Percentiles rank a stretch among this genome's conserved stretches.
Conservation (phyloP, 345 rosid genomes). For the Isatis tinctoria region DNA sequence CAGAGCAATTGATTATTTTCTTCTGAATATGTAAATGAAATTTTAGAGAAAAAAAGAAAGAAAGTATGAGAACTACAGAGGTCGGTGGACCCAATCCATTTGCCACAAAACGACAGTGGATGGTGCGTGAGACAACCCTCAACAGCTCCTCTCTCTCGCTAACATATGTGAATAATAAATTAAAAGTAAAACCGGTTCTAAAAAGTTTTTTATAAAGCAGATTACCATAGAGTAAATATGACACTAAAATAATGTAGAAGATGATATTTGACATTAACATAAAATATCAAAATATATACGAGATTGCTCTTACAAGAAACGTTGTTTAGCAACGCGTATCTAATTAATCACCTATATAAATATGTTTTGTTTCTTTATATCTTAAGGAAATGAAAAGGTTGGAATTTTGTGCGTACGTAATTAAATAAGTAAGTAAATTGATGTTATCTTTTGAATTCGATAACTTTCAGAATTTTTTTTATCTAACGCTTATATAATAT, state of each 20-base stretch:
- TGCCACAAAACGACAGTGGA: slow-evolving; percentile 54
- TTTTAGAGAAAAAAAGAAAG: slow-evolving; percentile 10
- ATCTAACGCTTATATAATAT: background rate
- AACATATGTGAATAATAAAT: slow-evolving; percentile 22
- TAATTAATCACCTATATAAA: background rate
- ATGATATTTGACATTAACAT: background rate
- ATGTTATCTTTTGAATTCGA: background rate
- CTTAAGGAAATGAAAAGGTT: background rate
- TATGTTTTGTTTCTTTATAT: background rate
- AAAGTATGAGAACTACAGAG: slow-evolving; percentile 40
- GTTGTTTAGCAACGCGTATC: slow-evolving; percentile 7
- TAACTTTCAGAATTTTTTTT: background rate
- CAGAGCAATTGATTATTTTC: slow-evolving; percentile 9
- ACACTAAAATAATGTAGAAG: background rate
- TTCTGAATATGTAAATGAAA: slow-evolving; percentile 1
- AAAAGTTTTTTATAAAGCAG: background rate
- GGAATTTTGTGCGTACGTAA: slow-evolving; percentile 5
- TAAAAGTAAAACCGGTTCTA: background rate
- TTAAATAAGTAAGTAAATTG: background rate
- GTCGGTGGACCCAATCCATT: slow-evolving; percentile 87
- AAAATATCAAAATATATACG: background rate
- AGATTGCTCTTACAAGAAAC: background rate
- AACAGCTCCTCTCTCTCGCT: slow-evolving; percentile 43
- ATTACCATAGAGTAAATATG: background rate
- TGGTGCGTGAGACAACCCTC: slow-evolving; percentile 64